A percentile compares a stretch with the other conserved stretches of the same genome.
phyloP scores from a whole-genome alignment of 495 filamentous ascomycete species.

The Neurospora sp. region DNA sequence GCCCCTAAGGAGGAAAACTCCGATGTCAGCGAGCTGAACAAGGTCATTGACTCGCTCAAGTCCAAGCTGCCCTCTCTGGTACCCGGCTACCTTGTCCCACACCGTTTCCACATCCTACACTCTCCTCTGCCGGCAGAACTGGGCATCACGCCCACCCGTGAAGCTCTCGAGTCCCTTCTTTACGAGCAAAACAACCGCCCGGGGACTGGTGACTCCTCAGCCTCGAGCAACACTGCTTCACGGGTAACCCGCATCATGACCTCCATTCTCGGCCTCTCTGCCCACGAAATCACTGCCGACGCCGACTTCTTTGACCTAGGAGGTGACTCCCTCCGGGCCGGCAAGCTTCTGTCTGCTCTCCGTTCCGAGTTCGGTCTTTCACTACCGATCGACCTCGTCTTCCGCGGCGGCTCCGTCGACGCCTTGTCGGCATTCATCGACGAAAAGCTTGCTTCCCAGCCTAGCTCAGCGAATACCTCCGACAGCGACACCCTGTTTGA shows the following conservation, averaged over 20 bases:
- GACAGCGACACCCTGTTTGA: not conserved
- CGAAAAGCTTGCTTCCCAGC: slow-evolving; percentile 2
- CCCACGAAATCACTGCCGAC: slow-evolving; percentile 14
- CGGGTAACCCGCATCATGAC: slow-evolving; percentile 25
- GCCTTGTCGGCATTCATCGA: slow-evolving; percentile 20
- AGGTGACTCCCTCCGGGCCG: slow-evolving; percentile 34
- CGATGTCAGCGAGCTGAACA: not conserved
- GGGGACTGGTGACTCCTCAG: not conserved
- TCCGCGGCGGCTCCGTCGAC: slow-evolving; percentile 23
- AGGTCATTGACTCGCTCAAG: not conserved
- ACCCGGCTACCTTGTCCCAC: not conserved
- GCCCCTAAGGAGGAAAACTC: not conserved
- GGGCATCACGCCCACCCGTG: not conserved
- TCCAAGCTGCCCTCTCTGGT: not conserved
- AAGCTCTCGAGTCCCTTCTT: not conserved
- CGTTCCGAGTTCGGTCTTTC: slow-evolving; percentile 26
- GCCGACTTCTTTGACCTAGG: slow-evolving; percentile 36
- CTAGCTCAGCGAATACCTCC: slow-evolving; percentile 15
- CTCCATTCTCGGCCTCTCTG: slow-evolving; percentile 13
- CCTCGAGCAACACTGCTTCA: slow-evolving; percentile 4
- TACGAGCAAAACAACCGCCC: not conserved
- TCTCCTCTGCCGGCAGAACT: not conserved
- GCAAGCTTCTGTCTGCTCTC: slow-evolving; percentile 28
- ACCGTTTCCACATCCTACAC: not conserved
- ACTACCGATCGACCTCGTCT: slow-evolving; percentile 30